These are phyloP conservation scores for Mucor circinelloides DNA, from an alignment of 371 early-diverging fungal genomes.

Conservation along the genomic window DNA sequence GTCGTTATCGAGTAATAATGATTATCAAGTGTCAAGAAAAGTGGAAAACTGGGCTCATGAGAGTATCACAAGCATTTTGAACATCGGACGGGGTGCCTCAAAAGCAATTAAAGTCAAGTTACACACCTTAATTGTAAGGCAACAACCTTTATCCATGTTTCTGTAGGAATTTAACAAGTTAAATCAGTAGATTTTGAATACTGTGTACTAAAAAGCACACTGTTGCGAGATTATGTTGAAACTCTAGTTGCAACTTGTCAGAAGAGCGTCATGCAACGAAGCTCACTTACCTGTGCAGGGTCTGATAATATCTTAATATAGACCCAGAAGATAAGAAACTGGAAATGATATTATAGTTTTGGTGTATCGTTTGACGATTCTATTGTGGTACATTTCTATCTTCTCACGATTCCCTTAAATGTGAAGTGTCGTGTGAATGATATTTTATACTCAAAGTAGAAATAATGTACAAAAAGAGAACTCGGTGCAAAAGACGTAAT, in stretches of 20 bases:
- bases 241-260: too few species aligned
- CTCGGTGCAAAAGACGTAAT: neutral
- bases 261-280: neutral
- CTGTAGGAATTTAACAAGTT: neutral
- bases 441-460: neutral
- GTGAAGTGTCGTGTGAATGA: neutral
- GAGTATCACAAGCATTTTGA: neutral
- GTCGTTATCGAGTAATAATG: too few species aligned
- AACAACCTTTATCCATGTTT: neutral
- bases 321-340: neutral
- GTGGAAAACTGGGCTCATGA: neutral
- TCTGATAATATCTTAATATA: neutral
- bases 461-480: neutral
- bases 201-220: neutral
- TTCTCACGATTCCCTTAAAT: constrained; percentile 2
- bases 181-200: neutral
- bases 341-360: neutral
- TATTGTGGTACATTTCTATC: neutral
- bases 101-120: neutral
- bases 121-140: neutral
- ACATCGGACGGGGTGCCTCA: neutral
- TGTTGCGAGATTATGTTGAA: neutral
- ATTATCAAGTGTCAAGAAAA: neutral
- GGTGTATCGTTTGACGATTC: neutral
- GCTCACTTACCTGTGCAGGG: neutral